A percentile compares a stretch with the other conserved stretches of the same genome.
These are phyloP conservation scores for Malassezia japonica DNA, from an alignment of 1,284 basidiomycete species.

Conservation along the genomic window DNA sequence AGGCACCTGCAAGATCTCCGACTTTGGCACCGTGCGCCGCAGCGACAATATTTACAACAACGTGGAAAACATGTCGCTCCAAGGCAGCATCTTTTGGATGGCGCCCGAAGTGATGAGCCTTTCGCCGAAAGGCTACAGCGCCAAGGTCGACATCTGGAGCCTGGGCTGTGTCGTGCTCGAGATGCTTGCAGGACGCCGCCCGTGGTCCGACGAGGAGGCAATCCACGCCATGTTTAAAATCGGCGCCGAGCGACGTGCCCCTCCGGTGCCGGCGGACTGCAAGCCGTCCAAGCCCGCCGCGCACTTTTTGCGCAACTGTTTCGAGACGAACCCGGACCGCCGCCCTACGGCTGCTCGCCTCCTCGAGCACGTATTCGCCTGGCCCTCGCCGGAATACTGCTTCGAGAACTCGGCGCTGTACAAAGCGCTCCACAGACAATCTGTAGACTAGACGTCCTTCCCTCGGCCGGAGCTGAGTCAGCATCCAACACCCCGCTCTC, in stretches of 20 bases:
- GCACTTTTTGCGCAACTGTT: constrained; percentile 80
- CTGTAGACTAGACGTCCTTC: neutral
- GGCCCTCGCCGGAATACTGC: constrained; percentile 29
- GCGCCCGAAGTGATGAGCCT: constrained; percentile 88
- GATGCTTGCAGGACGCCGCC: constrained; percentile 91
- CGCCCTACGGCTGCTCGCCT: constrained; percentile 76
- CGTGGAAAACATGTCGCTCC: constrained; percentile 66
- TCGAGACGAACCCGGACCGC: constrained; percentile 76
- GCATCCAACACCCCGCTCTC: neutral
- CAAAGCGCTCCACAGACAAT: constrained; percentile 12
- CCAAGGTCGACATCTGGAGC: constrained; percentile 97
- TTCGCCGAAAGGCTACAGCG: constrained; percentile 71
- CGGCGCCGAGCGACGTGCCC: constrained; percentile 69
- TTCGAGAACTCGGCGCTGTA: constrained; percentile 33
- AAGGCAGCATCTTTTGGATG: constrained; percentile 98
- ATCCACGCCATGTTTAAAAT: constrained; percentile 91
- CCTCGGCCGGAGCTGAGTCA: neutral
- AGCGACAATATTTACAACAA: constrained; percentile 68
- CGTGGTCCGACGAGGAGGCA: constrained; percentile 81
- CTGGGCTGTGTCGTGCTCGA: constrained; percentile 93
- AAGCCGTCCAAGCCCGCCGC: constrained; percentile 64
- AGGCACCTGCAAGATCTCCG: constrained; percentile 93
- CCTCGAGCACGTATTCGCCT: constrained; percentile 68
- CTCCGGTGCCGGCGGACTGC: constrained; percentile 78
- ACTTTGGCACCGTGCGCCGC: constrained; percentile 59